Base-by-base conservation (phyloP, 1,284 basidiomycete genomes). In the Moniliophthora roreri region DNA sequence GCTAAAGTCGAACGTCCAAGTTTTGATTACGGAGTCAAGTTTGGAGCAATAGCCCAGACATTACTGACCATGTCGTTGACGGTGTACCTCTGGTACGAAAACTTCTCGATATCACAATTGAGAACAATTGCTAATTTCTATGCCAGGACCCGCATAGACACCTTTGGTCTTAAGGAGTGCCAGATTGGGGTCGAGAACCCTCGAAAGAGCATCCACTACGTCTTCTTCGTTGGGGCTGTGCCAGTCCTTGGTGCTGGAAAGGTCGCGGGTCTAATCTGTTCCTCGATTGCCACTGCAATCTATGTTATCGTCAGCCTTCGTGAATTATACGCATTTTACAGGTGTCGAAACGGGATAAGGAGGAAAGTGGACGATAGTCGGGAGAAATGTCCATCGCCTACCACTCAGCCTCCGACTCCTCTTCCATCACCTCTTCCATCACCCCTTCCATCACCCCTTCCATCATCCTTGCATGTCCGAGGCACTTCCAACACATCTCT, bases 41-140 rank as follows among this genome's bases (percentile, higher is more conserved):
- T 70, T 55, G 71, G 63, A 39, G 69, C 72, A 16, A 70, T 70
- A 64, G 24, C 64, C 4, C 74, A 76, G 54, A 71, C 72, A 7
- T 45, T 72, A 5, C 56, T 74, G 34, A 72, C 71, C 5, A 72
- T 74, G 69, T 58, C 56, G 13, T 56, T 73, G 39, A 74, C 72
- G 0, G 50, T 73, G 8, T 71, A 69, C 37, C 66, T 72, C 59
- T 75, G 73, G 73, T 73, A 56, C 23, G 65, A 53, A 21, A n/a
- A 36, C 10, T 28, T n/a, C n/a, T n/a, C n/a, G n/a, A n/a, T n/a
- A n/a, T n/a, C n/a, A n/a, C n/a, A n/a, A n/a, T n/a, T n/a, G n/a
- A n/a, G n/a, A n/a, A n/a, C n/a, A n/a, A n/a, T n/a, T n/a, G n/a
- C n/a, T 16, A 4, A n/a, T 32, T 9, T 15, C 15, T 24, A 7